Percentiles rank a stretch among this genome's conserved stretches.
phyloP scores from a whole-genome alignment of 2,329 filamentous ascomycete genomes.

The Taxawa tesnikishii region DNA sequence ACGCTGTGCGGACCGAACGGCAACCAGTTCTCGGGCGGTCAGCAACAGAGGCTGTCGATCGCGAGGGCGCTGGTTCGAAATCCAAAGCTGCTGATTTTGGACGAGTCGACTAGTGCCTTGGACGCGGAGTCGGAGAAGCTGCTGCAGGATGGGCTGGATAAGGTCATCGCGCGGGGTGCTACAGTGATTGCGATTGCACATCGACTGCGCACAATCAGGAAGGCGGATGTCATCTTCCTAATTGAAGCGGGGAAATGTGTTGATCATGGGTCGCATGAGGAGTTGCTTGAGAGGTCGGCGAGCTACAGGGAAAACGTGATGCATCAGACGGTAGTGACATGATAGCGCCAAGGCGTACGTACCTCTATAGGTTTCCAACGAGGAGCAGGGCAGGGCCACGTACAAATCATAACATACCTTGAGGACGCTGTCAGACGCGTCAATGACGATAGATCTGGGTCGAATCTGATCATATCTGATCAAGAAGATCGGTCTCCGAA shows the following conservation, averaged over 20 bases:
- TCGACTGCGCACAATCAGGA: constrained; percentile 27
- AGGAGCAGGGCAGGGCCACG: too few relatives aligned
- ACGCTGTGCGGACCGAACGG: constrained; percentile 36
- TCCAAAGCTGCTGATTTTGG: constrained; percentile 27
- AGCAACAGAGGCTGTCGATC: constrained; percentile 29
- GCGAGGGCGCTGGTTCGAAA: constrained; percentile 30
- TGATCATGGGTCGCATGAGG: constrained; percentile 36
- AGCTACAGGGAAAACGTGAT: constrained; percentile 12
- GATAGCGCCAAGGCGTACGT: too few relatives aligned
- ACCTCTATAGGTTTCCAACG: too few relatives aligned
- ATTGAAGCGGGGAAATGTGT: constrained; percentile 37
- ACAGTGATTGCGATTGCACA: constrained; percentile 35
- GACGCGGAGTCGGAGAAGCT: constrained; percentile 30
- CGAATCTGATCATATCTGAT: too few relatives aligned
- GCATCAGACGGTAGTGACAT: constrained; percentile 11
- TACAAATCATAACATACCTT: too few relatives aligned
- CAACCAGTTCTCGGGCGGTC: constrained; percentile 28
- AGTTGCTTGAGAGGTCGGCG: constrained; percentile 29
- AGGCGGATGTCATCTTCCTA: constrained; percentile 31
- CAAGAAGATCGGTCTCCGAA: too few relatives aligned
- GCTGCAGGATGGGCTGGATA: constrained; percentile 26
- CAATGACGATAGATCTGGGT: too few relatives aligned
- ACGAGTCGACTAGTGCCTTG: constrained; percentile 30
- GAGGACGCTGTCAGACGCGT: too few relatives aligned
- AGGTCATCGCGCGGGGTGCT: constrained; percentile 13